A percentile compares a stretch with the other conserved stretches of the same genome.
phyloP scores from a whole-genome alignment of 768 basidiomycete species.

The Pholiota microspora region DNA sequence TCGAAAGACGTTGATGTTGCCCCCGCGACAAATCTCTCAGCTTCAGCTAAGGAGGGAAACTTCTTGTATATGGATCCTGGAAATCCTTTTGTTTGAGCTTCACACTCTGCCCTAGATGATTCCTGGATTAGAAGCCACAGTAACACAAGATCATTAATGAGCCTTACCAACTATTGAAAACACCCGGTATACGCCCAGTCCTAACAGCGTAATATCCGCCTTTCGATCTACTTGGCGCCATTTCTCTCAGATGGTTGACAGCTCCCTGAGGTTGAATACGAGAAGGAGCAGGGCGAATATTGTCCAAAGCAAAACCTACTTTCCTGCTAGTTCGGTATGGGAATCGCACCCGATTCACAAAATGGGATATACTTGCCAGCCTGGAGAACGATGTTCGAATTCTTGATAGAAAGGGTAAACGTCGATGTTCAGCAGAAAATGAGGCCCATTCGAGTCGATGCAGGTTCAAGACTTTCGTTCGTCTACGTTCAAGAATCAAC shows the following conservation, averaged over 20 bases:
- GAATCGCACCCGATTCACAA: background rate
- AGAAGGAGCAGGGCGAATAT: background rate
- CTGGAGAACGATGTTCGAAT: background rate
- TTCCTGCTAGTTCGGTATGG: background rate
- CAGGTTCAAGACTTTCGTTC: too few relatives aligned
- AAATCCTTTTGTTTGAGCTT: slow-evolving; percentile 66
- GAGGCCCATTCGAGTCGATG: too few relatives aligned
- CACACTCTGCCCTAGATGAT: slow-evolving; percentile 65
- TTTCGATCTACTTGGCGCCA: slow-evolving; percentile 30
- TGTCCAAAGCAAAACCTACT: background rate
- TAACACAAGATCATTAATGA: slow-evolving; percentile 1
- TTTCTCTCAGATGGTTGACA: background rate
- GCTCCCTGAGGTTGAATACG: background rate
- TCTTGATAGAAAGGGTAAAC: too few relatives aligned
- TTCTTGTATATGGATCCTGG: slow-evolving; percentile 64
- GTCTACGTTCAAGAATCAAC: too few relatives aligned
- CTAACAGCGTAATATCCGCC: slow-evolving; percentile 72
- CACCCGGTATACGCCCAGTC: slow-evolving; percentile 59
- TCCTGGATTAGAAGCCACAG: background rate
- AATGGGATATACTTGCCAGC: background rate
- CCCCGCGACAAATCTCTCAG: slow-evolving; percentile 48
- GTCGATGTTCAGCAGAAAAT: too few relatives aligned
- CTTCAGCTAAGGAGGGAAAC: slow-evolving; percentile 54
- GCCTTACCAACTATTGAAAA: slow-evolving; percentile 68
- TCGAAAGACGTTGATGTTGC: background rate